A percentile compares a stretch with the other conserved stretches of the same genome.
Conservation (phyloP, 75 land plant species). For the Cupressus sempervirens region DNA sequence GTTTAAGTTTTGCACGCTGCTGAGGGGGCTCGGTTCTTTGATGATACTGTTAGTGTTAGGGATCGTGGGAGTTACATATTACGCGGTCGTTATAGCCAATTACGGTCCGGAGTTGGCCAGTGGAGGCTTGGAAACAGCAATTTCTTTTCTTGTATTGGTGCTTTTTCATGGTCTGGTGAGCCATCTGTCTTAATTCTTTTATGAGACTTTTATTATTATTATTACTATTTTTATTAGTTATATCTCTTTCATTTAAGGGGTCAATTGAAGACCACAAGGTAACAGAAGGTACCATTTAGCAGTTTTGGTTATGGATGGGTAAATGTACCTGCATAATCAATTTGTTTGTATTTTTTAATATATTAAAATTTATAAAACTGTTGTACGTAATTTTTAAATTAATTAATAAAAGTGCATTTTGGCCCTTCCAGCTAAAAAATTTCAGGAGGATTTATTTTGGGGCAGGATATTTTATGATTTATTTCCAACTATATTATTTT, state of each 20-base stretch:
- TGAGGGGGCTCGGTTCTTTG: slow-evolving; percentile 41
- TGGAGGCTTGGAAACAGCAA: slow-evolving; percentile 28
- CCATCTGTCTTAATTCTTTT: not conserved
- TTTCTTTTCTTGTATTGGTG: slow-evolving; percentile 40
- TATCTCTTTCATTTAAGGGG: too few relatives aligned
- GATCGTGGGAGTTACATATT: slow-evolving; percentile 47
- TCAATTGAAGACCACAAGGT: too few relatives aligned
- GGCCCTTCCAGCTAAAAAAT: too few relatives aligned
- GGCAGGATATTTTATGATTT: not conserved
- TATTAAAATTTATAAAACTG: too few relatives aligned
- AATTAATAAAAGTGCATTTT: too few relatives aligned
- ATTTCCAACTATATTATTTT: not conserved
- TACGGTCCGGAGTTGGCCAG: slow-evolving; percentile 48
- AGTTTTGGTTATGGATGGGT: too few relatives aligned
- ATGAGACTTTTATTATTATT: not conserved
- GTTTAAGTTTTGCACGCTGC: slow-evolving; percentile 46
- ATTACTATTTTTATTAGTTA: too few relatives aligned
- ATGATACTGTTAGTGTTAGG: slow-evolving; percentile 47
- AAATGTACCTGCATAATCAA: too few relatives aligned
- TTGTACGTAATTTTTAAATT: too few relatives aligned
- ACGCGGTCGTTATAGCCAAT: slow-evolving; percentile 43
- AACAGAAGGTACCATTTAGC: too few relatives aligned
- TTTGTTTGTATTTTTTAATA: too few relatives aligned
- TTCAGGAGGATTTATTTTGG: not conserved
- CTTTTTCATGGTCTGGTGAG: slow-evolving; percentile 74